A percentile compares a stretch with the other conserved stretches of the same genome.
These are phyloP conservation scores for Phaeosphaeriaceae sp. DNA, from an alignment of 2,329 filamentous ascomycete species.

Conservation along the genomic window DNA sequence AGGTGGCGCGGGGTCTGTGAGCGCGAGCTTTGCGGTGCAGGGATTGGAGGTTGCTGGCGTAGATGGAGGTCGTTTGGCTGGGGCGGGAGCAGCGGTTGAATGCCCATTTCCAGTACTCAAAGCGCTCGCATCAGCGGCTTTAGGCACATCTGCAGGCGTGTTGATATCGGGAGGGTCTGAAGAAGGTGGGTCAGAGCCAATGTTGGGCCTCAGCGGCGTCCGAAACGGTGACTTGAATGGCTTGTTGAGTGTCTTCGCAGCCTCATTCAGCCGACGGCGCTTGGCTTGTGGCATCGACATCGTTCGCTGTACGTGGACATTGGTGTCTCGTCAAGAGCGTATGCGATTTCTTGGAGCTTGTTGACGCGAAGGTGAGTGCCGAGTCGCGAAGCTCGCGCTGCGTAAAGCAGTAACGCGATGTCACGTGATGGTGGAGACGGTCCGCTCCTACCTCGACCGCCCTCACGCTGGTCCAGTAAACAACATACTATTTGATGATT, in stretches of 20 bases:
- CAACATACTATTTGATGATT: too few relatives aligned
- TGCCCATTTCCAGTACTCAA: neutral
- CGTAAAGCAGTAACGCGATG: neutral
- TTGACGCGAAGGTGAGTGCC: too few relatives aligned
- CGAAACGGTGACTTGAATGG: conserved; percentile 76
- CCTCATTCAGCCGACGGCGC: conserved; percentile 67
- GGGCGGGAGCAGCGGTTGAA: neutral
- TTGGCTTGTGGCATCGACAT: conserved; percentile 64
- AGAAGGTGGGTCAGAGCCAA: conserved; percentile 31
- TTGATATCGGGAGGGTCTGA: conserved; percentile 30
- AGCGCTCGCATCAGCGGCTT: neutral
- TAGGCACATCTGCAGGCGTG: conserved; percentile 3
- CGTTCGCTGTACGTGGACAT: conserved; percentile 22
- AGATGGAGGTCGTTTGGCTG: neutral
- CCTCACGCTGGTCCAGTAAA: too few relatives aligned
- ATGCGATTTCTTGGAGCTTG: too few relatives aligned
- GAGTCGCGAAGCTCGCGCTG: neutral
- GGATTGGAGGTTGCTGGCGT: conserved; percentile 10
- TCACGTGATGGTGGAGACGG: neutral
- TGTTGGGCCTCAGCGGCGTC: conserved; percentile 46
- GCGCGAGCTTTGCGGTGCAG: conserved; percentile 18
- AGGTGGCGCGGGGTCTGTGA: conserved; percentile 14
- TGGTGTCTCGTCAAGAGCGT: neutral
- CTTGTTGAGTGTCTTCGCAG: conserved; percentile 66
- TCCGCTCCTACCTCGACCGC: too few relatives aligned